Percentiles rank a stretch among this genome's conserved stretches.
Conservation (phyloP, 192 early-diverging fungal species). For the Backusella circina region DNA sequence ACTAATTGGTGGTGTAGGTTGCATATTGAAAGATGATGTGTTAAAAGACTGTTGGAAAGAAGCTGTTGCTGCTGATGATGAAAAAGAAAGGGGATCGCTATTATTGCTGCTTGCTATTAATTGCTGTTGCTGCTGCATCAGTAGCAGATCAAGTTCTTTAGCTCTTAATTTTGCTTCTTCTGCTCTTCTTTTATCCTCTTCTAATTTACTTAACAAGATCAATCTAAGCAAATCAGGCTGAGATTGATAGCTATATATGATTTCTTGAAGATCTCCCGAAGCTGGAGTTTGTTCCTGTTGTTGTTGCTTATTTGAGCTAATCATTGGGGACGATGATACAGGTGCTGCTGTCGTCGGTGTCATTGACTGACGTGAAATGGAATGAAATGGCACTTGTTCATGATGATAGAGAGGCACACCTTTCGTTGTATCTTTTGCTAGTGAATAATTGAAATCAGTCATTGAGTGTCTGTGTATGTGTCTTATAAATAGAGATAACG, state of each 20-base stretch:
- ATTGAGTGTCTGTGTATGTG: background rate
- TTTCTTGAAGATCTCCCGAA: conserved; percentile 43
- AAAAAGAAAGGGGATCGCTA: background rate
- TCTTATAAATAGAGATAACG: background rate
- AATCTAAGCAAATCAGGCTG: conserved; percentile 53
- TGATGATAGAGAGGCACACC: conserved; percentile 10
- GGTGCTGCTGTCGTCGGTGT: background rate
- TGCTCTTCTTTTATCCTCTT: conserved; percentile 51
- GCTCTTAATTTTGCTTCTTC: conserved; percentile 53
- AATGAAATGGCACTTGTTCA: conserved; percentile 17
- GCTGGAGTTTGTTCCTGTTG: background rate
- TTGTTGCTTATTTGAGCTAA: background rate
- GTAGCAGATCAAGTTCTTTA: conserved; percentile 43
- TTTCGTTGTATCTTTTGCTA: conserved; percentile 6
- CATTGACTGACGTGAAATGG: conserved; percentile 5
- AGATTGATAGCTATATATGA: conserved; percentile 39
- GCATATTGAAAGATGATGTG: background rate
- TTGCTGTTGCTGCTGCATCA: conserved; percentile 29
- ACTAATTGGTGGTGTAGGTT: conserved; percentile 10
- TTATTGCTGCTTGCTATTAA: background rate
- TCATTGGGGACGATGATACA: background rate
- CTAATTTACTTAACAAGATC: conserved; percentile 49
- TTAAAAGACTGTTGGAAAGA: background rate
- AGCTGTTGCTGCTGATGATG: background rate
- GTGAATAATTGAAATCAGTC: background rate